Evolutionary conservation across 768 basidiomycete genomes (phyloP).

Genomic region (Leucocoprinus sp.): DNA sequence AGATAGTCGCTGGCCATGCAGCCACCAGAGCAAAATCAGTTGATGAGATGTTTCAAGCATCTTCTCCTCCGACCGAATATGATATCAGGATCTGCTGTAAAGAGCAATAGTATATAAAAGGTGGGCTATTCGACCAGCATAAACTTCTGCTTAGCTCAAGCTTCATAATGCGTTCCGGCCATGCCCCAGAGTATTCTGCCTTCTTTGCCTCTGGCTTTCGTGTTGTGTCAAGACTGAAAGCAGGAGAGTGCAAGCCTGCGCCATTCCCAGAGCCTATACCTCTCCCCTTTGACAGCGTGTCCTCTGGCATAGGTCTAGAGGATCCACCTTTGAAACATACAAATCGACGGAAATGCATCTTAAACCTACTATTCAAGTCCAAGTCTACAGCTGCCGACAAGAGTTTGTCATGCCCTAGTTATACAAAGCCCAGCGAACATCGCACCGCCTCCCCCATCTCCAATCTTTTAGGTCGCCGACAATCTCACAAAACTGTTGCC

Average conservation of each 20-base stretch:
- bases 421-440: not conserved
- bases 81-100: constrained; percentile 9
- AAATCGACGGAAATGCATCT: not conserved
- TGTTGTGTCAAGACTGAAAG: constrained; percentile 24
- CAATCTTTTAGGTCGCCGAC: constrained; percentile 1
- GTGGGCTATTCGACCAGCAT: constrained; percentile 1
- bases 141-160: not conserved
- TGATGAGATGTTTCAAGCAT: constrained; percentile 7
- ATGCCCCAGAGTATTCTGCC: constrained; percentile 31
- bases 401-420: constrained; percentile 11
- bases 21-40: constrained; percentile 16
- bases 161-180: constrained; percentile 4
- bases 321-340: not conserved
- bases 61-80: constrained; percentile 1
- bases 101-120: constrained; percentile 3
- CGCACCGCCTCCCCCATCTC: not conserved
- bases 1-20: constrained; percentile 19
- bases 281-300: not conserved
- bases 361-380: constrained; percentile 22
- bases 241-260: not conserved
- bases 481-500: not conserved
- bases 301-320: not conserved
- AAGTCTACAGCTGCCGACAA: constrained; percentile 19
- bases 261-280: not conserved
- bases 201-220: constrained; percentile 41